Conservation (phyloP, 805 yeast species). For the Lachancea cidri region DNA sequence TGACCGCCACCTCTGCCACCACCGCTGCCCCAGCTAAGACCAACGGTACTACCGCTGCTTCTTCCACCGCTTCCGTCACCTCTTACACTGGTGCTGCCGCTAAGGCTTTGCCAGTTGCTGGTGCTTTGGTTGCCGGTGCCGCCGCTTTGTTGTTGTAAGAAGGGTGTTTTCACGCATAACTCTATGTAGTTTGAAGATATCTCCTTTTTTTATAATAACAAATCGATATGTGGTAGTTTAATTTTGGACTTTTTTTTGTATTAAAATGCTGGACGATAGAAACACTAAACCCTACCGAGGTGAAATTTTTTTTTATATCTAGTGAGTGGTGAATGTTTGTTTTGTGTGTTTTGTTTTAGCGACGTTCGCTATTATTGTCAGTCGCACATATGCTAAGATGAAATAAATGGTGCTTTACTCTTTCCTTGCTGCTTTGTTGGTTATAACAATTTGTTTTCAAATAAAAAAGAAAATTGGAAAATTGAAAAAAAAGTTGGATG, state of each 20-base stretch:
- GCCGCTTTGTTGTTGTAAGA: slow-evolving; percentile 44
- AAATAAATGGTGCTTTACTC: no score
- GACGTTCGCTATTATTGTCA: no score
- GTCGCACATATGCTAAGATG: no score
- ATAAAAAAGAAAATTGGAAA: no score
- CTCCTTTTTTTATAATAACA: slow-evolving; percentile 1
- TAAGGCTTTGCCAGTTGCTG: slow-evolving; percentile 42
- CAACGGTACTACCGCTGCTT: slow-evolving; percentile 14
- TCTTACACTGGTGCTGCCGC: slow-evolving; percentile 42
- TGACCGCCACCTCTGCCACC: slow-evolving; percentile 22
- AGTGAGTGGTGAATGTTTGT: no score
- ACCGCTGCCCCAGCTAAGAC: slow-evolving; percentile 14
- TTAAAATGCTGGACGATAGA: background rate
- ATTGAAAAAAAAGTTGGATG: no score
- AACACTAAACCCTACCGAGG: background rate
- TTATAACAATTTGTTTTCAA: no score
- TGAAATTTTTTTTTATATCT: no score
- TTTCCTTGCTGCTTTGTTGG: no score
- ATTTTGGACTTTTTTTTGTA: background rate
- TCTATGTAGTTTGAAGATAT: background rate
- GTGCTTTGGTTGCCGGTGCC: slow-evolving; percentile 45
- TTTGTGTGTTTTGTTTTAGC: no score
- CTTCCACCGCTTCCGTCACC: slow-evolving; percentile 18
- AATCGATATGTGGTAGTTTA: background rate
- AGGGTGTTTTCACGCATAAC: background rate